Evolutionary conservation across 306 rosid genomes (phyloP).

Genomic region (Vachellia collinsii): DNA sequence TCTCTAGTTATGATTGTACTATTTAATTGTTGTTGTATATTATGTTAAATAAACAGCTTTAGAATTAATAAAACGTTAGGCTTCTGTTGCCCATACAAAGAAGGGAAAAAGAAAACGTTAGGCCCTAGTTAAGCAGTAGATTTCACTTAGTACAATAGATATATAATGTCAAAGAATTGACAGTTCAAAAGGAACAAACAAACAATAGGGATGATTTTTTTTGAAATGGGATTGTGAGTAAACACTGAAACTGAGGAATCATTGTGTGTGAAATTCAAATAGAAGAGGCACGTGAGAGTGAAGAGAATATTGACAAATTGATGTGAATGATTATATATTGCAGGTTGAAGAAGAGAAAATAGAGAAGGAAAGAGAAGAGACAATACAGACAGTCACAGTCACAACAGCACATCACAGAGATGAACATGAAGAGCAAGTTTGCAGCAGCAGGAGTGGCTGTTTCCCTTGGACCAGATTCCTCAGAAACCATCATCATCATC

Average conservation of each 20-base stretch:
- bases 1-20: too few relatives aligned
- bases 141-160: not conserved
- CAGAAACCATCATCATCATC: conserved; percentile 41
- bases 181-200: not conserved
- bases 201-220: not conserved
- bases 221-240: not conserved
- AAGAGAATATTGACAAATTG: not conserved
- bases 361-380: conserved; percentile 54
- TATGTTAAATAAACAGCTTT: not conserved
- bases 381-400: conserved; percentile 28
- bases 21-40: too few relatives aligned
- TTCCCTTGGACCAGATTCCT: conserved; percentile 71
- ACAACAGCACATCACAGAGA: conserved; percentile 36
- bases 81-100: not conserved
- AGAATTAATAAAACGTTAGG: not conserved
- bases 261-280: not conserved
- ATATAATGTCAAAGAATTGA: not conserved
- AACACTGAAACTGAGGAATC: too few relatives aligned
- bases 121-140: not conserved
- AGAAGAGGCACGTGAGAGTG: not conserved
- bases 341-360: conserved; percentile 68
- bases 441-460: conserved; percentile 58
- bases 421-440: conserved; percentile 41
- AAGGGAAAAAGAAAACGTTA: too few relatives aligned
- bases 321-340: conserved; percentile 10